Evolutionary conservation across 495 filamentous ascomycete genomes (phyloP).

Genomic region (Tuber microsphaerosporum): DNA sequence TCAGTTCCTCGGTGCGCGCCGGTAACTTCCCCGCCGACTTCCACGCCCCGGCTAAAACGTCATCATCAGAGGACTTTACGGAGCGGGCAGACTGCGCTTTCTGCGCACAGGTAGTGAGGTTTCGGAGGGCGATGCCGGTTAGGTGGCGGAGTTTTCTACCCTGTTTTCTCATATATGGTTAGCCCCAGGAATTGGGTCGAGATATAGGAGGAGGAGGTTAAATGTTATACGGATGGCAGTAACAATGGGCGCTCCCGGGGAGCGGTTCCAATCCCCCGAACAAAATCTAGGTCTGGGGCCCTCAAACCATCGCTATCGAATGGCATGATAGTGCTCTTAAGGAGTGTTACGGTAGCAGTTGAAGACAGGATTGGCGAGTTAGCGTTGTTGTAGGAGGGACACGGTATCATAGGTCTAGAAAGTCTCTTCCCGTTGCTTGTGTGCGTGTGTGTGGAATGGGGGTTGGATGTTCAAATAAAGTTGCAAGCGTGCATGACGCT

Average conservation of each 20-base stretch:
- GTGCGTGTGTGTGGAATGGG: neutral
- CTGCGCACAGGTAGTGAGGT: slow-evolving; percentile 55
- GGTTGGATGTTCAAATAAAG: slow-evolving; percentile 5
- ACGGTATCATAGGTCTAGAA: neutral
- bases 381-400: neutral
- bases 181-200: neutral
- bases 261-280: slow-evolving; percentile 7
- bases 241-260: slow-evolving; percentile 19
- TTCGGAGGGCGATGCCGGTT: slow-evolving; percentile 77
- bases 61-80: slow-evolving; percentile 77
- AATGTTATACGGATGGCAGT: slow-evolving; percentile 16
- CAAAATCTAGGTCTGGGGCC: neutral
- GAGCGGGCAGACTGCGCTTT: slow-evolving; percentile 49
- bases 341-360: neutral
- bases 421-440: neutral
- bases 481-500: slow-evolving; percentile 3
- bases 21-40: slow-evolving; percentile 57
- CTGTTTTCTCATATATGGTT: slow-evolving; percentile 44
- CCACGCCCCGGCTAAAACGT: slow-evolving; percentile 61
- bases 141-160: slow-evolving; percentile 87
- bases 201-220: neutral
- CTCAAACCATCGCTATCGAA: slow-evolving; percentile 26
- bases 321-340: slow-evolving; percentile 14
- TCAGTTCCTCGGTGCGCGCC: slow-evolving; percentile 35
- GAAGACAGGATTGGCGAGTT: neutral